Conservation (phyloP, 306 rosid genomes). For the Vigna unguiculata region DNA sequence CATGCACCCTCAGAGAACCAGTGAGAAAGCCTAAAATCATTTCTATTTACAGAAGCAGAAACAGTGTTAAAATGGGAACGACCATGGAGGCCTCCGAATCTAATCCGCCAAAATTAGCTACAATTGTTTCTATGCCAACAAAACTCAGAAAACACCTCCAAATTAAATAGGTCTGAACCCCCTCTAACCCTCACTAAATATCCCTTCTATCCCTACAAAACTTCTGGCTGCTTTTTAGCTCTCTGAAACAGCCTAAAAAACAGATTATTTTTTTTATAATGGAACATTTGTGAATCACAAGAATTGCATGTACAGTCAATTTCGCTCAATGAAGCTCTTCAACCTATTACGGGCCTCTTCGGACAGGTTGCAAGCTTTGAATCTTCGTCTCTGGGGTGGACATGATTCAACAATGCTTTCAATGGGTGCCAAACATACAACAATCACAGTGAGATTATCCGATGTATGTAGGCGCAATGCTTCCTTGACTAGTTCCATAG, state of each 20-base stretch:
- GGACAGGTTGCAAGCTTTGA: slow-evolving; percentile 60
- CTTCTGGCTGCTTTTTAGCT: slow-evolving; percentile 61
- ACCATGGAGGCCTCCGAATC: slow-evolving; percentile 28
- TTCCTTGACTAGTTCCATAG: slow-evolving; percentile 77
- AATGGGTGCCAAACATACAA: slow-evolving; percentile 73
- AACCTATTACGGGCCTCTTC: slow-evolving; percentile 67
- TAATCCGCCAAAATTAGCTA: slow-evolving; percentile 48
- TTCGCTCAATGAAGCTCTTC: slow-evolving; percentile 70
- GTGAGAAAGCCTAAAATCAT: slow-evolving; percentile 10
- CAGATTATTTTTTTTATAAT: slow-evolving; percentile 46
- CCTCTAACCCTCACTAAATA: slow-evolving; percentile 29
- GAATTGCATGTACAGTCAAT: slow-evolving; percentile 54
- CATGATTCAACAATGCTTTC: slow-evolving; percentile 52
- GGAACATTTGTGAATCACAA: slow-evolving; percentile 40
- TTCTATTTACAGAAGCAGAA: slow-evolving; percentile 33
- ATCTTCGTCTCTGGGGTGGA: slow-evolving; percentile 61
- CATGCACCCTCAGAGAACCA: background rate
- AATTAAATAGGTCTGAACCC: slow-evolving; percentile 40
- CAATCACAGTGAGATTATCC: slow-evolving; percentile 87
- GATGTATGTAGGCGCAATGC: slow-evolving; percentile 74
- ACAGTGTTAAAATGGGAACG: slow-evolving; percentile 31
- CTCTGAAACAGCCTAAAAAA: slow-evolving; percentile 69
- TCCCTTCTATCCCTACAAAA: slow-evolving; percentile 69
- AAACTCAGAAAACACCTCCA: slow-evolving; percentile 21
- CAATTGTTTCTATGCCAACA: slow-evolving; percentile 30